These are phyloP conservation scores for Eucalyptus pauciflora DNA, from an alignment of 345 rosid genomes.

Conservation along the genomic window DNA sequence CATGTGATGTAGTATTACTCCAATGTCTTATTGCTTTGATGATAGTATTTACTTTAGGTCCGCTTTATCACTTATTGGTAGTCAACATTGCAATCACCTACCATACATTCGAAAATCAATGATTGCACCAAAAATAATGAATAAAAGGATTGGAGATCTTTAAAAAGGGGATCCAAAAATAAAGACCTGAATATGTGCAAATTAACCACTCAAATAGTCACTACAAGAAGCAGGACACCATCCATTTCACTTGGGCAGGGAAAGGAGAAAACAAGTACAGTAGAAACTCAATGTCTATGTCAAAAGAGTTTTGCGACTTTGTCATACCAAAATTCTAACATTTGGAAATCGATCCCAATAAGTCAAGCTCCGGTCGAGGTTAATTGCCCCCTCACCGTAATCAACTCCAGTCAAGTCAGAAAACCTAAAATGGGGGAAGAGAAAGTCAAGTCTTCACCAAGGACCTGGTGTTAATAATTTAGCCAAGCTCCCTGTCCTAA, in stretches of 20 bases:
- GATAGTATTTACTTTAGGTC: neutral
- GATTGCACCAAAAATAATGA: neutral
- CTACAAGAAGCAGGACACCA: neutral
- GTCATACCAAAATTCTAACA: slow-evolving; percentile 63
- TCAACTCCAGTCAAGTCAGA: slow-evolving; percentile 82
- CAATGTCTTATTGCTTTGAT: neutral
- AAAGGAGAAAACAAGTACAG: neutral
- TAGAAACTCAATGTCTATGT: neutral
- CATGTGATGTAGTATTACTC: neutral
- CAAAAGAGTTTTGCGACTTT: neutral
- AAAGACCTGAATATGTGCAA: neutral
- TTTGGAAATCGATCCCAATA: slow-evolving; percentile 62
- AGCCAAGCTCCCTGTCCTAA: slow-evolving; percentile 3
- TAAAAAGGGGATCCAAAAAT: neutral
- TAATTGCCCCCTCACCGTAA: slow-evolving; percentile 82
- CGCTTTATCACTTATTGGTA: too few relatives aligned
- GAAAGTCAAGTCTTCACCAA: neutral
- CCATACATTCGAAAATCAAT: neutral
- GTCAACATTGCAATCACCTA: too few relatives aligned
- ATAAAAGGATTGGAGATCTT: neutral
- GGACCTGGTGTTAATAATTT: neutral
- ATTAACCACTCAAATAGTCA: neutral
- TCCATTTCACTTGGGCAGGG: neutral
- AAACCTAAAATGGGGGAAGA: slow-evolving; percentile 29
- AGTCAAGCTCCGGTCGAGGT: slow-evolving; percentile 74